Percentiles rank a stretch among this genome's conserved stretches.
Evolutionary conservation across 495 filamentous ascomycete genomes (phyloP).

Genomic region (Penicillium longicatenatum): DNA sequence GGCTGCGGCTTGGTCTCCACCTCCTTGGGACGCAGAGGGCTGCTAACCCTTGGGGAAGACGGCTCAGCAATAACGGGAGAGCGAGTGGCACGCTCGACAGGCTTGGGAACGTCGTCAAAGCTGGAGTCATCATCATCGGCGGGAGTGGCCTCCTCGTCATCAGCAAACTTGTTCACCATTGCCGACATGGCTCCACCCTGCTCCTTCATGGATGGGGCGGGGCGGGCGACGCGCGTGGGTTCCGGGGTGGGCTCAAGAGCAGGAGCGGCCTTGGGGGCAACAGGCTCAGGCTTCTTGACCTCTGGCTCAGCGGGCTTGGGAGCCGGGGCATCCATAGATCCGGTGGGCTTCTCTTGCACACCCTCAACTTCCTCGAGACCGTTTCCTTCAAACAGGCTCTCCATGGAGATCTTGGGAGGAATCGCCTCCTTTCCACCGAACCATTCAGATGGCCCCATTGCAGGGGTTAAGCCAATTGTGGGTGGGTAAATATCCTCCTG

Average conservation of each 20-base stretch:
- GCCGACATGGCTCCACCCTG: conserved; percentile 82
- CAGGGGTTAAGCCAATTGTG: conserved; percentile 72
- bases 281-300: conserved; percentile 51
- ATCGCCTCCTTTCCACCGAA: conserved; percentile 78
- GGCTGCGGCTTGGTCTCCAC: conserved; percentile 21
- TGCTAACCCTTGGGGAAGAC: conserved; percentile 39
- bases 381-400: conserved; percentile 83
- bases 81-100: conserved; percentile 50
- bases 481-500: conserved; percentile 97
- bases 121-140: conserved; percentile 69
- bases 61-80: conserved; percentile 22
- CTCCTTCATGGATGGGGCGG: conserved; percentile 72
- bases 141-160: conserved; percentile 61
- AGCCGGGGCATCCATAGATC: conserved; percentile 40
- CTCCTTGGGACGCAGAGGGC: conserved; percentile 39
- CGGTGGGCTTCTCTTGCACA: conserved; percentile 64
- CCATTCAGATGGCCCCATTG: conserved; percentile 81
- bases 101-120: conserved; percentile 81
- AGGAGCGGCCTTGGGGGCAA: conserved; percentile 25
- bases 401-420: conserved; percentile 89
- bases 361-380: conserved; percentile 70
- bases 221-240: conserved; percentile 48
- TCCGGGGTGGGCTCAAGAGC: conserved; percentile 23
- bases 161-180: conserved; percentile 82
- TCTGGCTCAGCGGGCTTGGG: conserved; percentile 49